Evolutionary conservation across 2,329 filamentous ascomycete genomes (phyloP), one percentile per base, ranked within the genome.

Genomic region (Trichoderma sp.): DNA sequence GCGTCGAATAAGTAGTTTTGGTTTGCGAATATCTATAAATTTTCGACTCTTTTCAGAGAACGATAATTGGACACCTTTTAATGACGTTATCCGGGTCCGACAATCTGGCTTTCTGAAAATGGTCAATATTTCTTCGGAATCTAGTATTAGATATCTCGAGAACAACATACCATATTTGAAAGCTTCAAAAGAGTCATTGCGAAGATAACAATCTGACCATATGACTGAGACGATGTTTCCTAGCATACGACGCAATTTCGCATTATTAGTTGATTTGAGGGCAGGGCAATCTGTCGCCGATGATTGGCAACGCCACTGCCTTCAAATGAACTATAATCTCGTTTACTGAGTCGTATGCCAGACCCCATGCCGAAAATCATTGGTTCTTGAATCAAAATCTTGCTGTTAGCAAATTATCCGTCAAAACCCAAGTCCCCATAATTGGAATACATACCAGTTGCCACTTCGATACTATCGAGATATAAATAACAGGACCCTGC

Each of bases 61-160:
- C 21, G n/a, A 21, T 30, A n/a, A 21, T 15, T 63, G 60, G 60
- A 63, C 60, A 62, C 60, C 60, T 63, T 63, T 63, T 63, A 63
- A 6, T n/a, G 60, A 63, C 60, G 60, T 28, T 63, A 63, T 63
- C 60, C 60, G 24, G 60, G 60, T 63, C 60, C 4, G 60, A 24
- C 60, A 63, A 63, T 63, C 8, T 63, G 60, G 60, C 60, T 43
- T 63, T 24, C 60, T 63, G 60, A 26, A 24, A 32, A 8, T 24
- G 9, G 60, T 63, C 21, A 63, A n/a, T 47, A 30, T 15, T 18
- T 28, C 2, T 36, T 24, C 3, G 1, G 21, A 6, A 28, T 28
- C 3, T 4, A n/a, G 21, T 0, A 63, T 28, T 0, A 47, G 39
- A 63, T 7, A 6, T 15, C 0, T 47, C 21, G 34, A 36, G 1